phyloP scores from a whole-genome alignment of 441 rosid species.

The Populus hybrid region DNA sequence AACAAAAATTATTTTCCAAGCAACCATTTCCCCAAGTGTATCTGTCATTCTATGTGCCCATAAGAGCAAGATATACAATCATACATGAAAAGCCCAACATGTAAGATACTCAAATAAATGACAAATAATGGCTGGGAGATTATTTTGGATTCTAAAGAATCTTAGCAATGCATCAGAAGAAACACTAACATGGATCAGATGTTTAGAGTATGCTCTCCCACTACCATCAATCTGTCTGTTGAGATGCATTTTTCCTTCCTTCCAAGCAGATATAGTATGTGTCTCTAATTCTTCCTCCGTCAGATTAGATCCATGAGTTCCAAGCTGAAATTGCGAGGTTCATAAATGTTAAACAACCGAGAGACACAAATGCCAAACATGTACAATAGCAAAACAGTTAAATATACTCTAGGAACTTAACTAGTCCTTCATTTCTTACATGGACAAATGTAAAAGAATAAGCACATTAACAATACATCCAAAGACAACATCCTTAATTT shows the following conservation, averaged over 20 bases:
- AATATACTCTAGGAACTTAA: not conserved
- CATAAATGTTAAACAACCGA: constrained; percentile 1
- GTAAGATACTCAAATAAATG: not conserved
- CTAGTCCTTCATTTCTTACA: not conserved
- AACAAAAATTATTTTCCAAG: not conserved
- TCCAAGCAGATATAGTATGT: too few species aligned
- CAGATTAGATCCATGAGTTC: too few species aligned
- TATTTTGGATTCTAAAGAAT: not conserved
- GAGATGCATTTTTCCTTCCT: constrained; percentile 17
- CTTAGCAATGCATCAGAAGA: not conserved
- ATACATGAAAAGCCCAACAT: not conserved
- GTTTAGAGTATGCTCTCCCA: constrained; percentile 39
- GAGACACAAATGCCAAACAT: not conserved
- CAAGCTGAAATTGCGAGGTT: constrained; percentile 16
- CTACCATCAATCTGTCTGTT: constrained; percentile 46
- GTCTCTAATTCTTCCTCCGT: too few species aligned
- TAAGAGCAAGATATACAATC: not conserved
- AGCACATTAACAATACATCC: not conserved
- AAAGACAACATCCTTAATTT: not conserved
- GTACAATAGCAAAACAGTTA: not conserved
- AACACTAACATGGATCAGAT: constrained; percentile 26
- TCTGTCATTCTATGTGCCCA: not conserved
- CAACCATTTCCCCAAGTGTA: not conserved
- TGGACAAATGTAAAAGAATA: not conserved
- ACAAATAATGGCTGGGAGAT: not conserved